Percentiles rank a stretch among this genome's conserved stretches.
phyloP scores from a whole-genome alignment of 140 eudicot species.

The Stevia rebaudiana region DNA sequence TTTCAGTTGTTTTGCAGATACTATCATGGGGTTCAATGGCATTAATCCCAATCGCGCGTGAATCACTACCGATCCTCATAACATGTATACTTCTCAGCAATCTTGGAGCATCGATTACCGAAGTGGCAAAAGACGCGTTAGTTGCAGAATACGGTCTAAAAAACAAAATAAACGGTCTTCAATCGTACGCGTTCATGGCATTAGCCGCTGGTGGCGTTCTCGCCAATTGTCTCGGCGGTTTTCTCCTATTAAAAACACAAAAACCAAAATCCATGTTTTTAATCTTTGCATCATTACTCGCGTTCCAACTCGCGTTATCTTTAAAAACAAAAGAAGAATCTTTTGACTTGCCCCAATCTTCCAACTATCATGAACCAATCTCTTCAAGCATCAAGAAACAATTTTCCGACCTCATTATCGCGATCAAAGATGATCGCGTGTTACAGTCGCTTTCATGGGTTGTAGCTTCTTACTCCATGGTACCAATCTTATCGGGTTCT shows the following conservation, averaged over 20 bases:
- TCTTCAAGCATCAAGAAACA: conserved; percentile 40
- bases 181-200: conserved; percentile 86
- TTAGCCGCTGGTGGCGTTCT: conserved; percentile 81
- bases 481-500: conserved; percentile 76
- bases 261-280: conserved; percentile 55
- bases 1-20: conserved; percentile 74
- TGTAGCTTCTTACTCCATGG: conserved; percentile 58
- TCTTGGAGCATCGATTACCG: conserved; percentile 83
- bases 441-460: conserved; percentile 60
- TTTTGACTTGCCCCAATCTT: conserved; percentile 42
- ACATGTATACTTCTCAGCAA: conserved; percentile 66
- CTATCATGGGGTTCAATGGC: conserved; percentile 88
- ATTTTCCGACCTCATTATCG: conserved; percentile 52
- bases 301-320: conserved; percentile 50
- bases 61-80: conserved; percentile 57
- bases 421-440: conserved; percentile 42
- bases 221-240: conserved; percentile 76
- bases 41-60: conserved; percentile 53
- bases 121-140: conserved; percentile 89
- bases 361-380: conserved; percentile 27
- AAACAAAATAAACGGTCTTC: conserved; percentile 63
- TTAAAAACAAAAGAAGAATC: conserved; percentile 56
- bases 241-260: conserved; percentile 45
- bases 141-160: conserved; percentile 84
- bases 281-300: conserved; percentile 51